Base-by-base conservation (phyloP, 306 rosid species). In the Lithocarpus polystachyus region DNA sequence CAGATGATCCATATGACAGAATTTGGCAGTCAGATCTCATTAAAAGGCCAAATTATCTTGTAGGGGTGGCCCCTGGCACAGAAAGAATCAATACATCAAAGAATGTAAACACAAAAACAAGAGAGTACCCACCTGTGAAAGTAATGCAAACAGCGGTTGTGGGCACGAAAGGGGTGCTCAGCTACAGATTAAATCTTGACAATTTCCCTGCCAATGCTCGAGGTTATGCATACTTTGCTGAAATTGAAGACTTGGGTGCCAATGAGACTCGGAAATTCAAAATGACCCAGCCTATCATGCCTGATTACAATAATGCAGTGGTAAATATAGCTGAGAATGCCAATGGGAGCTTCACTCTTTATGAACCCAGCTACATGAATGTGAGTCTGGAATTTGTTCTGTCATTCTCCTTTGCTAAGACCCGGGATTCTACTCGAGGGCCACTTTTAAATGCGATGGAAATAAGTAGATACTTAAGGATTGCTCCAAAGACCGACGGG, bases 1-100 rank as follows among this genome's bases (percentile, higher is more conserved):
- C 99, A 48, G 99, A 95, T 86, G 99, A 95, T 68, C 99, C 98
- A 1, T 95, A 90, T 87, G 98, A 95, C 82, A 93, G 99, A 89
- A 89, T 95, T 84, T 95, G 99, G 98, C 96, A 88, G 71, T 95
- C 97, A 0, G 98, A 95, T 85, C 94, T 92, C 56, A 87, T 89
- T 52, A 95, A 75, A 88, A 88, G 99, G 89, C 99, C 91, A 78
- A 93, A 92, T 70, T 91, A 54, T 86, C 92, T 95, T 54, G 98
- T 95, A 15, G 99, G 97, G 53, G 98, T 90, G 82, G 98, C 98
- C 6, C 43, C 97, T 26, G 99, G 99, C 18, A 95, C 98, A 40
- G 86, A 93, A 81, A 93, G 94, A 83, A 89, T 95, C 35, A 85
- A 75, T 80, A 91, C 99, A 54, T 77, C 86, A 51, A 90, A 77